These are phyloP conservation scores for Kwoniella newhampshirensis DNA, from an alignment of 768 basidiomycete species.

Conservation along the genomic window DNA sequence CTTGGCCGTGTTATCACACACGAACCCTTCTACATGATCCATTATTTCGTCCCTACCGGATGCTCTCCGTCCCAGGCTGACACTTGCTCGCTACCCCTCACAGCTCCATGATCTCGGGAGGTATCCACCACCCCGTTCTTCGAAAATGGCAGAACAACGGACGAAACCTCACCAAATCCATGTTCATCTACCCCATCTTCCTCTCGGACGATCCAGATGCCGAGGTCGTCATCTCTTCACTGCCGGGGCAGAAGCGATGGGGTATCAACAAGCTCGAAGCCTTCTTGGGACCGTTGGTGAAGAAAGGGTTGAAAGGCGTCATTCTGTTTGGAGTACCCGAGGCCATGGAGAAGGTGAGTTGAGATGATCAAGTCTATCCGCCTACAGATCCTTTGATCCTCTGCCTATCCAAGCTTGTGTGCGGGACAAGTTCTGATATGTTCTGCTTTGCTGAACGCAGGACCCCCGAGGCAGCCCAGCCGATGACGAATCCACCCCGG, in stretches of 20 bases:
- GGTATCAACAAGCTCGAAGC: conserved; percentile 87
- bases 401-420: background rate
- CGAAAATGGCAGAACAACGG: conserved; percentile 83
- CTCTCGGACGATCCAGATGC: conserved; percentile 92
- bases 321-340: conserved; percentile 69
- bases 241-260: conserved; percentile 90
- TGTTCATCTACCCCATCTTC: conserved; percentile 99
- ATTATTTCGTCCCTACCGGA: background rate
- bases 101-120: conserved; percentile 63
- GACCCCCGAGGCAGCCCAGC: conserved; percentile 81
- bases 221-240: conserved; percentile 67
- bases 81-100: background rate
- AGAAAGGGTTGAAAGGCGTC: conserved; percentile 85
- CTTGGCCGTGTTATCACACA: too few species aligned
- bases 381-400: too few species aligned
- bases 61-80: background rate
- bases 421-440: background rate
- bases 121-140: conserved; percentile 86
- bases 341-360: conserved; percentile 47
- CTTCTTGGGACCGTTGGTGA: conserved; percentile 81
- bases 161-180: conserved; percentile 58
- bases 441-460: conserved; percentile 54
- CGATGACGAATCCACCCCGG: conserved; percentile 84
- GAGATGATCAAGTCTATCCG: too few species aligned
- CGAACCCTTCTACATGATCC: too few species aligned